Base-by-base conservation (phyloP, 2,329 filamentous ascomycete genomes). In the Pseudogymnoascus sp. region DNA sequence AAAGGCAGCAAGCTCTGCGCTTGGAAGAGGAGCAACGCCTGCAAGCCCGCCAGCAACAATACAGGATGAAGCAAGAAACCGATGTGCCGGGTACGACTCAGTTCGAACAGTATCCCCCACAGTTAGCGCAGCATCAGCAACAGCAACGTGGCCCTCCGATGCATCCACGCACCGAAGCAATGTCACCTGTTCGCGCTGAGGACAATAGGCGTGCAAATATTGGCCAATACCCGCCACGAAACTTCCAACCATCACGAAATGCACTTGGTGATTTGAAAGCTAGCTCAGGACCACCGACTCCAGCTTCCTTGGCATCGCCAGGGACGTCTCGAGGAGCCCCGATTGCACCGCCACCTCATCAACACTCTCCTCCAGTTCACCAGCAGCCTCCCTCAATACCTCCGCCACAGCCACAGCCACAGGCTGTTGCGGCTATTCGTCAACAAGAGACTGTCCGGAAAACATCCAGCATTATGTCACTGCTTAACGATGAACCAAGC, bases 381-480 rank as follows among this genome's bases (percentile, higher is more conserved):
- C 58, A 61, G 11, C 65, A 64, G 5, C 64, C 65, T 38, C 66
- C 39, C 25, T 35, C 36, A 14, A 28, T 5, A 9, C 30, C 36
- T 14, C 41, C 41, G 5, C 59, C 41, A 39, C 63, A 62, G 36
- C 60, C 64, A 35, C 30, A 33, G 30, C 30, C 30, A 19, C 52
- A 19, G 19, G 70, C 77, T 22, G 73, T 77, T 28, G 72, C 77
- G 39, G 71, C 80, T 41, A 67, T 73, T 5, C 71, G 76, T 11
- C 72, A 75, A 25, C 77, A 76, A 38, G 72, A 78, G 2, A 71
- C 74, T 2, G 81, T 83, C 66, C 78, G 81, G n/a, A 87, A 86
- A 74, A 85, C 80, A 6, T 86, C 84, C 12, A 87, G 77, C 65
- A 79, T 88, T 64, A 85, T 86, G 80, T 83, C 83, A 0, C 72